phyloP scores from a whole-genome alignment of 148 eudicot genomes.

The Salicornia ramosissima region DNA sequence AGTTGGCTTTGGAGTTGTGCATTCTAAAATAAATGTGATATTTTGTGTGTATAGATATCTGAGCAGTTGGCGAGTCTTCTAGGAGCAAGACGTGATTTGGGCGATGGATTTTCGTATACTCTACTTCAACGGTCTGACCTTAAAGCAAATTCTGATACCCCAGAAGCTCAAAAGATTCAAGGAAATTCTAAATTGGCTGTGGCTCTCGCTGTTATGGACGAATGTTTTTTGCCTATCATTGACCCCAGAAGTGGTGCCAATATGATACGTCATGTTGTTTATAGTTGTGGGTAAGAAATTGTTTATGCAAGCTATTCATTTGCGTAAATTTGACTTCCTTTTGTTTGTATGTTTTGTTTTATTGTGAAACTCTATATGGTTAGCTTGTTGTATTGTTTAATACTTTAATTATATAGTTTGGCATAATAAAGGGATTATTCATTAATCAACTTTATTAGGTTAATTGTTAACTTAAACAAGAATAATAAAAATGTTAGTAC shows the following conservation, averaged over 20 bases:
- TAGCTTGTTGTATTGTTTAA: too few species aligned
- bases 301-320: not conserved
- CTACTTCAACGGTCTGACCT: slow-evolving; percentile 58
- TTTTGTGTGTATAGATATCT: slow-evolving; percentile 42
- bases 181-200: slow-evolving; percentile 80
- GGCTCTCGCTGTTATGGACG: slow-evolving; percentile 78
- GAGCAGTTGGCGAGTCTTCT: slow-evolving; percentile 47
- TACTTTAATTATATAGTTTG: too few species aligned
- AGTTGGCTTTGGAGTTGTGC: not conserved
- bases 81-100: slow-evolving; percentile 62
- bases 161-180: slow-evolving; percentile 43
- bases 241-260: slow-evolving; percentile 77
- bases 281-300: slow-evolving; percentile 79
- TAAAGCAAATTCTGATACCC: slow-evolving; percentile 26
- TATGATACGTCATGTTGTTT: slow-evolving; percentile 65
- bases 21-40: not conserved
- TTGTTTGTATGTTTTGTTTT: not conserved
- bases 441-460: too few species aligned
- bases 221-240: slow-evolving; percentile 85
- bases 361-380: not conserved
- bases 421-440: too few species aligned
- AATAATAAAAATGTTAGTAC: too few species aligned
- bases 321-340: not conserved
- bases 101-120: slow-evolving; percentile 75
- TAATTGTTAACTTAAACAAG: too few species aligned